These are phyloP conservation scores for Priceomyces fermenticarens DNA, from an alignment of 805 yeast genomes.

Conservation along the genomic window DNA sequence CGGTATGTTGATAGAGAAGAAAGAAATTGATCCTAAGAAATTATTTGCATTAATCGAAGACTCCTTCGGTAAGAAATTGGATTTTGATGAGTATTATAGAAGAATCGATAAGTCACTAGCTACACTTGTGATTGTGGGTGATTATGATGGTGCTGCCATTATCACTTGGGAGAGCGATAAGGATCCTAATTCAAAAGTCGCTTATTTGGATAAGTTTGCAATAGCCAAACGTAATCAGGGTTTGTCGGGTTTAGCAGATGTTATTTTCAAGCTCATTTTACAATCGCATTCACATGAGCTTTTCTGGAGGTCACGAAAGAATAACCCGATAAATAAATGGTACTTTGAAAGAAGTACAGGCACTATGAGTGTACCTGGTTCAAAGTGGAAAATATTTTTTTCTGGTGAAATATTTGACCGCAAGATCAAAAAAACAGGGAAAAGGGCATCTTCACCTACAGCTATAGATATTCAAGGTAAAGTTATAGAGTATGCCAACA, in stretches of 20 bases:
- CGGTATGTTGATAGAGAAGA: conserved; percentile 31
- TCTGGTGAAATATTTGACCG: conserved; percentile 40
- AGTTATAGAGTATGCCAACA: conserved; percentile 46
- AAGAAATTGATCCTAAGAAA: conserved; percentile 51
- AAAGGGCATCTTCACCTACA: conserved; percentile 12
- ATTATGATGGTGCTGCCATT: conserved; percentile 93
- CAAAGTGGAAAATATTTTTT: conserved; percentile 41
- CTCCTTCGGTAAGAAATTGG: conserved; percentile 72
- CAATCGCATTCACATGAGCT: conserved; percentile 68
- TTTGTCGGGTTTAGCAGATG: conserved; percentile 88
- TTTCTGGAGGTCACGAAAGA: conserved; percentile 85
- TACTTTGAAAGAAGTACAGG: conserved; percentile 89
- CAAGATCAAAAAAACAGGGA: conserved; percentile 22
- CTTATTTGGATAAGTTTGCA: conserved; percentile 93
- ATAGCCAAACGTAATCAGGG: conserved; percentile 84
- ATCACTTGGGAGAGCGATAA: conserved; percentile 68
- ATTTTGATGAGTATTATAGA: conserved; percentile 60
- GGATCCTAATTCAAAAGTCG: conserved; percentile 35
- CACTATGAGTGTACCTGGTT: conserved; percentile 38
- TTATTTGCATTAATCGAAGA: conserved; percentile 66
- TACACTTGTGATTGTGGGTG: conserved; percentile 81
- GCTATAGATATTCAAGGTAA: conserved; percentile 26
- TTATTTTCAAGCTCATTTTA: conserved; percentile 78
- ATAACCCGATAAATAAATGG: conserved; percentile 96
- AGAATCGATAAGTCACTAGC: conserved; percentile 70